Evolutionary conservation across 768 basidiomycete species (phyloP), one percentile per base, ranked within the genome.

Genomic region (Mycena indigotica): DNA sequence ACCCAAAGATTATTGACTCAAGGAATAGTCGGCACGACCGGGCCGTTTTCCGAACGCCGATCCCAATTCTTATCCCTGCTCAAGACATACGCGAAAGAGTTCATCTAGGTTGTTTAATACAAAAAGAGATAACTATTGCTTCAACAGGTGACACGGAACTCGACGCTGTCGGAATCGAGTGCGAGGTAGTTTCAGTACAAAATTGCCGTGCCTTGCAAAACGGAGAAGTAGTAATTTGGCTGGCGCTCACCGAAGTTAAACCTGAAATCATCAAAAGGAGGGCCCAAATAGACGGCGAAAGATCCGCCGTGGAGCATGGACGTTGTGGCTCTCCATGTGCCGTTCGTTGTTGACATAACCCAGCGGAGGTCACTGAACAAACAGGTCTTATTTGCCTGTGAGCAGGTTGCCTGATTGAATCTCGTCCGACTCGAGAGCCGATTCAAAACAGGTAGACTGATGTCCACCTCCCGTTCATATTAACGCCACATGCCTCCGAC

Each of bases 101-200:
- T 67, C 40, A 55, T 67, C 58, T 53, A 39, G 63, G 50, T 54
- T 53, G 66, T n/a, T n/a, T n/a, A n/a, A n/a, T n/a, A n/a, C n/a
- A n/a, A n/a, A n/a, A n/a, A n/a, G n/a, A n/a, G n/a, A n/a, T n/a
- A n/a, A n/a, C n/a, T n/a, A n/a, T n/a, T n/a, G n/a, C n/a, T n/a
- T n/a, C n/a, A 35, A 72, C 81, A 65, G 73, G 81, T 62, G 73
- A 75, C 26, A 79, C 81, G 52, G 82, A 86, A 62, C 75, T 92
- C 56, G 76, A 85, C 32, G 78, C 91, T 53, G 77, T 93, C 32
- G 93, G 91, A 21, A 66, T 95, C 30, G 90, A 84, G 60, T 95
- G 93, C 69, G 92, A 98, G 69, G 95, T 98, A n/a, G n/a, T n/a
- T n/a, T n/a, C n/a, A n/a, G n/a, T n/a, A n/a, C n/a, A n/a, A n/a